phyloP scores from a whole-genome alignment of 2,329 filamentous ascomycete genomes.

The Penicillium hordei region DNA sequence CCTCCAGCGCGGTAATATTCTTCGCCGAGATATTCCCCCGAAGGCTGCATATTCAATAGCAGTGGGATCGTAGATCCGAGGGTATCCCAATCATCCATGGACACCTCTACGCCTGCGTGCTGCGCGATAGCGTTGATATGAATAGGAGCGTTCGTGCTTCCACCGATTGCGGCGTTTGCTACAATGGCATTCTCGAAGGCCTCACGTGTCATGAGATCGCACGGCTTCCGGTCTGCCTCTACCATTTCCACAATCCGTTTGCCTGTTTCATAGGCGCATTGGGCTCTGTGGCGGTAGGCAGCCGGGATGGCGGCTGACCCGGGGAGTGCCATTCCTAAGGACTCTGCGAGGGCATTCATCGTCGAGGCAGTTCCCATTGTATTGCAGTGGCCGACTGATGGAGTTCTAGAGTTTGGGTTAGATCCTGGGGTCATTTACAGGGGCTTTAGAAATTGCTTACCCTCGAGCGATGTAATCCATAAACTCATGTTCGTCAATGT shows the following conservation, averaged over 20 bases:
- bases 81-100: conserved; percentile 56
- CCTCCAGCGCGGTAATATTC: conserved; percentile 57
- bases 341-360: conserved; percentile 55
- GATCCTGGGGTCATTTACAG: neutral
- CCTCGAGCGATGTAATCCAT: conserved; percentile 49
- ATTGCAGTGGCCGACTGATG: conserved; percentile 53
- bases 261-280: conserved; percentile 52
- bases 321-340: conserved; percentile 54
- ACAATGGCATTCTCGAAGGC: conserved; percentile 60
- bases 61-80: conserved; percentile 53
- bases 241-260: conserved; percentile 54
- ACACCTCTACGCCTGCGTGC: conserved; percentile 53
- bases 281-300: conserved; percentile 49
- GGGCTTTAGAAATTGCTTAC: conserved; percentile 24
- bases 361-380: conserved; percentile 57
- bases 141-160: conserved; percentile 58
- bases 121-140: conserved; percentile 57
- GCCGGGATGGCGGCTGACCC: conserved; percentile 55
- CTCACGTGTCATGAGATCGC: conserved; percentile 55
- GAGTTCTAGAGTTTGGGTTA: conserved; percentile 35
- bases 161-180: conserved; percentile 56
- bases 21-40: conserved; percentile 54
- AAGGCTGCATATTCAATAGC: conserved; percentile 57
- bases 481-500: conserved; percentile 47
- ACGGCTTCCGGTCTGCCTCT: conserved; percentile 50